Evolutionary conservation across 352 stramenopile genomes (phyloP).

Genomic region (Bremia lactucae): DNA sequence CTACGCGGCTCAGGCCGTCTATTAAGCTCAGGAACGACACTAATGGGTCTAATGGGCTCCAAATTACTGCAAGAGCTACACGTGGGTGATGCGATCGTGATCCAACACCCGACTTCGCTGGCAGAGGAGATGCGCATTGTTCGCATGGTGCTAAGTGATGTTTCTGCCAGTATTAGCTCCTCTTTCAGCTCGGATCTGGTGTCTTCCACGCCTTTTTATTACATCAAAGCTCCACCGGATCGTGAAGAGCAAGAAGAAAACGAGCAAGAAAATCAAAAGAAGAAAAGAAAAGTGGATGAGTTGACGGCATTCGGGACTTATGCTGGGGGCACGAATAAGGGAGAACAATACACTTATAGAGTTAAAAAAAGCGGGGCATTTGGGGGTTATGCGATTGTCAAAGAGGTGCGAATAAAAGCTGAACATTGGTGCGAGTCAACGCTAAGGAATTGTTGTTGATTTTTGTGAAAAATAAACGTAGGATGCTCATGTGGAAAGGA

Average conservation of each 20-base stretch:
- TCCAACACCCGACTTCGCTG: slow-evolving; percentile 81
- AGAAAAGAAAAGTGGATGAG: slow-evolving; percentile 47
- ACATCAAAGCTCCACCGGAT: slow-evolving; percentile 75
- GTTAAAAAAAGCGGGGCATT: slow-evolving; percentile 79
- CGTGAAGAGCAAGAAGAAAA: slow-evolving; percentile 30
- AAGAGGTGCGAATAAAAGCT: slow-evolving; percentile 29
- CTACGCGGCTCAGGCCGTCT: slow-evolving; percentile 67
- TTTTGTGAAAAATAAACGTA: slow-evolving; percentile 7
- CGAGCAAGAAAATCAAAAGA: slow-evolving; percentile 36
- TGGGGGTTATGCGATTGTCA: slow-evolving; percentile 81
- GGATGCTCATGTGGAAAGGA: slow-evolving; percentile 48
- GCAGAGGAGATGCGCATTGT: slow-evolving; percentile 84
- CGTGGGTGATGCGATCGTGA: slow-evolving; percentile 77
- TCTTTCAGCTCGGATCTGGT: slow-evolving; percentile 85
- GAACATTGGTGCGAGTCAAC: background rate
- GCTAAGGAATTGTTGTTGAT: background rate
- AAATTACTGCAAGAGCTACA: slow-evolving; percentile 77
- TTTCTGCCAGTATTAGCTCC: slow-evolving; percentile 76
- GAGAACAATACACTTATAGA: slow-evolving; percentile 58
- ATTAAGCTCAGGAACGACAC: slow-evolving; percentile 76
- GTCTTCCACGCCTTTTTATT: slow-evolving; percentile 82
- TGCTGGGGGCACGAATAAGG: slow-evolving; percentile 66
- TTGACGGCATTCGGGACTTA: slow-evolving; percentile 81
- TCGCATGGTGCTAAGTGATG: slow-evolving; percentile 84
- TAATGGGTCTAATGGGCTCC: slow-evolving; percentile 76